Conservation (phyloP, 2,329 filamentous ascomycete species). For the Geoglossum cookeanum region DNA sequence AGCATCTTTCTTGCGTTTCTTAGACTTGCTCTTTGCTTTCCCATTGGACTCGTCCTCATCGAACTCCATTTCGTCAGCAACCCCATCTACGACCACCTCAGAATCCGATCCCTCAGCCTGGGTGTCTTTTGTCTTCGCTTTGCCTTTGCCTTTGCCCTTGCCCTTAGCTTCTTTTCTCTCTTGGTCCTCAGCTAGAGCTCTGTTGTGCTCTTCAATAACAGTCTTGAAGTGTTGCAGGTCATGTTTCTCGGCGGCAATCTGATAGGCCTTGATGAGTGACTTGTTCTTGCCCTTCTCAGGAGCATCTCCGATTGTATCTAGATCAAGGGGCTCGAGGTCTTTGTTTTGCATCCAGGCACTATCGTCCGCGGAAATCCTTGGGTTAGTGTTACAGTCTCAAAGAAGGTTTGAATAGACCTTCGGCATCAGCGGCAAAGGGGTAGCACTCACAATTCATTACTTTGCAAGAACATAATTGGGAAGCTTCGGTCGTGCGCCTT, state of each 20-base stretch:
- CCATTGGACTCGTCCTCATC: conserved; percentile 16
- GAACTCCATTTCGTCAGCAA: conserved; percentile 1
- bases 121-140: conserved; percentile 13
- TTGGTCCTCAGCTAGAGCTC: conserved; percentile 33
- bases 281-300: conserved; percentile 62
- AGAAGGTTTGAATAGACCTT: neutral
- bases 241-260: conserved; percentile 60
- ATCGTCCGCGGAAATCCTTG: conserved; percentile 7
- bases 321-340: conserved; percentile 57
- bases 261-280: conserved; percentile 57
- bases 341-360: conserved; percentile 88
- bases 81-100: conserved; percentile 8
- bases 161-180: conserved; percentile 47
- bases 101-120: conserved; percentile 1
- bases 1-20: conserved; percentile 25
- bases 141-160: conserved; percentile 40
- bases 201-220: conserved; percentile 42
- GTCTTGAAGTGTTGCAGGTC: conserved; percentile 69
- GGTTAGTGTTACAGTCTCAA: neutral
- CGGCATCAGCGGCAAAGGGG: neutral
- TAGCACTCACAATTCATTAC: conserved; percentile 83
- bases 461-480: conserved; percentile 84
- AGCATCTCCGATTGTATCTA: conserved; percentile 48
- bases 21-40: conserved; percentile 23
- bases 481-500: conserved; percentile 70